A percentile compares a stretch with the other conserved stretches of the same genome.
phyloP scores from a whole-genome alignment of 495 filamentous ascomycete genomes.

The Ramalina peruviana region DNA sequence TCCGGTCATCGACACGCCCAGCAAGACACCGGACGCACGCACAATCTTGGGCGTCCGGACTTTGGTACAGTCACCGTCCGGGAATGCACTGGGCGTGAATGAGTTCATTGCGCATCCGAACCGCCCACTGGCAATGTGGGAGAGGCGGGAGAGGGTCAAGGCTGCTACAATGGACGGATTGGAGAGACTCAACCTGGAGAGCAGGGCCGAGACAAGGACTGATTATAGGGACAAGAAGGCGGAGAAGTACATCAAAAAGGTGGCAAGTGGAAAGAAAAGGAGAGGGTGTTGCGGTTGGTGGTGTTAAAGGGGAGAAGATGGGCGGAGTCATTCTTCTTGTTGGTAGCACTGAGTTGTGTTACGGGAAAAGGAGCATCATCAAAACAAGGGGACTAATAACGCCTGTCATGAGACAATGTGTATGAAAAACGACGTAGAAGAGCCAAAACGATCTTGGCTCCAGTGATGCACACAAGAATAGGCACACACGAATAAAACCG shows the following conservation, averaged over 20 bases:
- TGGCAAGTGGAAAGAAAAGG: neutral
- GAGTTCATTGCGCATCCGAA: slow-evolving; percentile 15
- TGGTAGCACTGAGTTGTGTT: no score
- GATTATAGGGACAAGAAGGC: neutral
- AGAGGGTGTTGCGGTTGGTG: neutral
- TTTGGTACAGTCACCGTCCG: slow-evolving; percentile 19
- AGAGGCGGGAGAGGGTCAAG: slow-evolving; percentile 18
- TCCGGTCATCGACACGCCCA: neutral
- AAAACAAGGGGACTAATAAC: no score
- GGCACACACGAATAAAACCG: no score
- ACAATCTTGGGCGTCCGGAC: neutral
- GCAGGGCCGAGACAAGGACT: neutral
- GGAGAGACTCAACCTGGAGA: slow-evolving; percentile 6
- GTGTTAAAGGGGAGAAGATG: neutral
- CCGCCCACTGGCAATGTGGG: slow-evolving; percentile 21
- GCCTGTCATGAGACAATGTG: no score
- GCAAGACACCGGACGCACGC: neutral
- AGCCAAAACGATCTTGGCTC: no score
- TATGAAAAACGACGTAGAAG: no score
- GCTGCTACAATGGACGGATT: neutral
- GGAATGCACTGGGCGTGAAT: slow-evolving; percentile 14
- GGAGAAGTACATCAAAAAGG: no score
- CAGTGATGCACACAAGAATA: no score
- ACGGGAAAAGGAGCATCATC: no score
- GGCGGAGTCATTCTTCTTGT: no score